Base-by-base conservation (phyloP, 306 rosid species). In the Cucumis cinereus region DNA sequence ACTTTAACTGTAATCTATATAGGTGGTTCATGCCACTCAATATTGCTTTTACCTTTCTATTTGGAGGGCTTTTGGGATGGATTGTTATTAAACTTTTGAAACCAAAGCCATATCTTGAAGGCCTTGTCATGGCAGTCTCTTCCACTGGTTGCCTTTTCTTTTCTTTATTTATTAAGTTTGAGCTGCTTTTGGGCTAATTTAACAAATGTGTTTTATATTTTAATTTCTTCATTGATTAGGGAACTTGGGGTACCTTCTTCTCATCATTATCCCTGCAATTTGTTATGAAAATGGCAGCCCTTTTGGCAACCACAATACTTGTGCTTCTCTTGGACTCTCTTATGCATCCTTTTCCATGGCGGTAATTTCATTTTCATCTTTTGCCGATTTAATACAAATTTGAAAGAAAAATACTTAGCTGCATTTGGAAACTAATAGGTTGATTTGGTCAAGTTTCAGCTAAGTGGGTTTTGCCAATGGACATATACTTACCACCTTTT, bases 1-100 rank as follows among this genome's bases (percentile, higher is more conserved):
- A 43, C 45, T 40, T 40, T 1, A 40, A 43, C 52, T 12, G 12
- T 13, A 43, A 45, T 45, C 2, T 10, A 11, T 2, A 10, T 9
- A 95, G 99, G 99, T 95, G 99, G 99, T 95, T 89, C 77, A 95
- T 95, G 99, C 90, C 97, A 0, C 76, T 90, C 16, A 92, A 95
- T 19, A 84, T 87, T 75, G 96, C 78, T 19, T 84, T 95, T 45
- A 92, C 98, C 62, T 95, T 92, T 86, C 22, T 87, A 20, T 45
- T 92, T 47, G 99, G 99, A 81, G 91, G 96, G 40, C 79, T 89
- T 57, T 73, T 89, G 15, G 99, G 98, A 66, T 92, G 98, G 96
- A 70, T 92, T 13, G 75, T 89, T 60, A 96, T 89, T 4, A 95
- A 92, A 81, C 55, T 88, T 53, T 50, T 90, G 26, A 90, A 75